Evolutionary conservation across 768 basidiomycete species (phyloP), one percentile per base, ranked within the genome.

Genomic region (Russula sp.): DNA sequence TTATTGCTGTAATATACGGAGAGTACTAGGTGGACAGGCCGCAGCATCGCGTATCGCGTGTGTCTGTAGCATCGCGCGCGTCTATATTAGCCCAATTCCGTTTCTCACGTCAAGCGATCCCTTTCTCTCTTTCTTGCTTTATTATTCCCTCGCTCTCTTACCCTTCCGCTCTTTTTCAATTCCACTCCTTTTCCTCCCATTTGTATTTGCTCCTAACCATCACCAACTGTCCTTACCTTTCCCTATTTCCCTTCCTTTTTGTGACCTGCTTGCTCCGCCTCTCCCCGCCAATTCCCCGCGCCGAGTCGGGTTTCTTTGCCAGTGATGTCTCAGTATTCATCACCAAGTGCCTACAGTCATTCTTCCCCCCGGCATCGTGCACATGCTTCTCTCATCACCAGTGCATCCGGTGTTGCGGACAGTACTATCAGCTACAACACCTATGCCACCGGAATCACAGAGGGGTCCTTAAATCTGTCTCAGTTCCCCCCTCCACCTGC

Each of bases 401-500:
- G 78, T 64, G 82, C 79, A 7, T 85, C 85, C n/a, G 81, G 78
- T 30, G 72, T 84, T 46, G 83, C 84, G 38, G 81, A 81, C 56
- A 84, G 83, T 58, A 82, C 83, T 32, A 80, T 85, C 51, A 82
- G 80, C 71, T 78, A 79, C 69, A 70, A 67, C 30, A 73, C 72
- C 61, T 61, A 61, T 70, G 73, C 63, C 61, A 76, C 73, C 9
- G 71, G 70, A 44, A 57, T 69, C 11, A 64, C 66, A 5, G 78
- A 75, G 20, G 75, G 75, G 34, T 74, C 74, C 20, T 63, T 77
- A 48, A 74, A 73, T 36, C 75, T 83, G 60, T 80, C 80, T 38
- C 77, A 80, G 58, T 87, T 86, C 63, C 84, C 84, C 24, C 75
- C 76, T 54, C 83, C 83, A 1, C 84, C 85, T 28, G 69, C 75